phyloP scores from a whole-genome alignment of 768 basidiomycete genomes.

The Pleurotus cornucopiae region DNA sequence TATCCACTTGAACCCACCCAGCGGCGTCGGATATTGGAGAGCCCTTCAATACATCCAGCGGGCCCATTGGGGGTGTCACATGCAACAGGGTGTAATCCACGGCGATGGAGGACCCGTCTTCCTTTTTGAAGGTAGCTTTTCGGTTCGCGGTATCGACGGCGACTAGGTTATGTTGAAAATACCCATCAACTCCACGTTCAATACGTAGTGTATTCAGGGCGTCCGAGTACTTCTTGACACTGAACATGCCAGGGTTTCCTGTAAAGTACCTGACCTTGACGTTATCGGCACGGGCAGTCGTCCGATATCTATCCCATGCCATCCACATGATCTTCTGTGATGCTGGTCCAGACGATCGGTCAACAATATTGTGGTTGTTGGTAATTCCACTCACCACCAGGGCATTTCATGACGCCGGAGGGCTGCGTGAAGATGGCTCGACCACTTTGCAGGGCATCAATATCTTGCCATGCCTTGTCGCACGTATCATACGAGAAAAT shows the following conservation, averaged over 20 bases:
- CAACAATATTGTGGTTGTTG: not conserved
- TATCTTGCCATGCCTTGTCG: slow-evolving; percentile 85
- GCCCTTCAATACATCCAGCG: slow-evolving; percentile 72
- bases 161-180: slow-evolving; percentile 81
- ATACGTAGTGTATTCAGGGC: slow-evolving; percentile 75
- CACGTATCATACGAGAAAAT: slow-evolving; percentile 90
- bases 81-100: slow-evolving; percentile 83
- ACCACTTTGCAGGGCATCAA: slow-evolving; percentile 71
- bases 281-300: slow-evolving; percentile 51
- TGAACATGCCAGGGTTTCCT: slow-evolving; percentile 95
- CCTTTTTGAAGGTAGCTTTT: slow-evolving; percentile 81
- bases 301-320: slow-evolving; percentile 81
- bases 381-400: slow-evolving; percentile 56
- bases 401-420: slow-evolving; percentile 88
- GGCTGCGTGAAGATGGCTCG: slow-evolving; percentile 92
- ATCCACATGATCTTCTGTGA: slow-evolving; percentile 97
- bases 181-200: slow-evolving; percentile 74
- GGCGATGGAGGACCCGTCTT: slow-evolving; percentile 63
- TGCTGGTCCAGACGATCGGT: slow-evolving; percentile 32
- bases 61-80: slow-evolving; percentile 90
- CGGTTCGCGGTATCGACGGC: slow-evolving; percentile 66
- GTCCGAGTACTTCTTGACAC: slow-evolving; percentile 93
- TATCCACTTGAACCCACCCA: slow-evolving; percentile 90
- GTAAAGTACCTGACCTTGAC: slow-evolving; percentile 78
- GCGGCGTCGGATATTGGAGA: slow-evolving; percentile 74